phyloP scores from a whole-genome alignment of 1,139 yeast species.

The Suhomyces coccinellae region DNA sequence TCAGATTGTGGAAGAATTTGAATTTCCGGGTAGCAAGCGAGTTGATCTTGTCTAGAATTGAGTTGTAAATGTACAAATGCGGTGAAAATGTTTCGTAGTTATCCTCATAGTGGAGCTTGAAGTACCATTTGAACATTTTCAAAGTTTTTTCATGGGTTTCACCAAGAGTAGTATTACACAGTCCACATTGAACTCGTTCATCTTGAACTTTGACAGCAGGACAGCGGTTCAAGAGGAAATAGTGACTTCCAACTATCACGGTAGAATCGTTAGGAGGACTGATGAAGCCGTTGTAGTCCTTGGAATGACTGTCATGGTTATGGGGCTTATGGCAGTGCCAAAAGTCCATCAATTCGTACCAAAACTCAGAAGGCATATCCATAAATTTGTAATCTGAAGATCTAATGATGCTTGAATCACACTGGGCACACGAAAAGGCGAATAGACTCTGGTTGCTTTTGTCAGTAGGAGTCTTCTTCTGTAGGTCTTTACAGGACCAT shows the following conservation, averaged over 20 bases:
- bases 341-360: constrained; percentile 96
- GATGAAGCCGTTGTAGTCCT: constrained; percentile 38
- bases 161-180: constrained; percentile 38
- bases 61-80: constrained; percentile 37
- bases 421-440: constrained; percentile 35
- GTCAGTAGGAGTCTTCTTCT: constrained; percentile 30
- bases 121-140: constrained; percentile 63
- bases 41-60: constrained; percentile 47
- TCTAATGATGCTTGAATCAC: constrained; percentile 29
- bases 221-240: constrained; percentile 44
- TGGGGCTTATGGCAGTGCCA: constrained; percentile 98
- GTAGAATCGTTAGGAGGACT: constrained; percentile 43
- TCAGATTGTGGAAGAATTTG: constrained; percentile 29
- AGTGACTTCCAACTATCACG: constrained; percentile 59
- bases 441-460: constrained; percentile 27
- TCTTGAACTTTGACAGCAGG: constrained; percentile 14
- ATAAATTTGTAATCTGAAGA: constrained; percentile 37
- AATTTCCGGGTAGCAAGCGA: constrained; percentile 48
- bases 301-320: constrained; percentile 18
- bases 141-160: constrained; percentile 23
- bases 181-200: constrained; percentile 23
- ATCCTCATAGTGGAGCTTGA: constrained; percentile 31
- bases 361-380: constrained; percentile 87
- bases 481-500: constrained; percentile 46
- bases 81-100: constrained; percentile 30